Evolutionary conservation across 2,329 filamentous ascomycete genomes (phyloP).

Genomic region (Tolypocladium nubicola): DNA sequence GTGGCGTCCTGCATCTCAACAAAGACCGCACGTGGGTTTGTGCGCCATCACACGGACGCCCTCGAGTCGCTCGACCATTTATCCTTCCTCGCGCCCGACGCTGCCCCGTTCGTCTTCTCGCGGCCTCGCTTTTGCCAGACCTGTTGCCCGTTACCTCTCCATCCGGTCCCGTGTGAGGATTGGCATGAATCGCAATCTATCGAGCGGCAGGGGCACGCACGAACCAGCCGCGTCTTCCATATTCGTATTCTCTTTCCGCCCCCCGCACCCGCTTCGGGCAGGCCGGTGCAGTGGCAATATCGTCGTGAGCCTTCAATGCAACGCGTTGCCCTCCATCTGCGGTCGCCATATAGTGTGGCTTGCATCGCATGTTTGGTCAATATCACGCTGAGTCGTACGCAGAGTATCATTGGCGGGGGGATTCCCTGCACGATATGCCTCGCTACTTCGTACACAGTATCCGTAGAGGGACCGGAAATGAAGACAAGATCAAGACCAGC

Average conservation of each 20-base stretch:
- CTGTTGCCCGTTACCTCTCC: neutral
- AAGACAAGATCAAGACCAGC: neutral
- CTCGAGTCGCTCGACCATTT: no score
- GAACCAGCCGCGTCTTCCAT: neutral
- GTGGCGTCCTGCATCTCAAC: neutral
- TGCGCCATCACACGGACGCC: neutral
- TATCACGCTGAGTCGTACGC: neutral
- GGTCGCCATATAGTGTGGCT: neutral
- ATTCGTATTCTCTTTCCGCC: neutral
- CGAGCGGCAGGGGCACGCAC: neutral
- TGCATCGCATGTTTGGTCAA: neutral
- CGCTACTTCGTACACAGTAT: neutral
- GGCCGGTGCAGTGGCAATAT: neutral
- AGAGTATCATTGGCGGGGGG: neutral
- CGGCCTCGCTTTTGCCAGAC: neutral
- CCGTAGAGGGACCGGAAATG: no score
- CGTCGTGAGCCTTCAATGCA: neutral
- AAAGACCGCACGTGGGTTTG: neutral
- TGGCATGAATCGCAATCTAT: neutral
- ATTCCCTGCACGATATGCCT: neutral
- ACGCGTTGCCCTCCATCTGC: neutral
- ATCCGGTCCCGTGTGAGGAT: neutral
- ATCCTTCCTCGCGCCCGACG: neutral
- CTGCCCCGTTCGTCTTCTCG: neutral
- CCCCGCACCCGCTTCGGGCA: neutral